Evolutionary conservation across 2,329 filamentous ascomycete genomes (phyloP).

Genomic region (Trichoderma sp.): DNA sequence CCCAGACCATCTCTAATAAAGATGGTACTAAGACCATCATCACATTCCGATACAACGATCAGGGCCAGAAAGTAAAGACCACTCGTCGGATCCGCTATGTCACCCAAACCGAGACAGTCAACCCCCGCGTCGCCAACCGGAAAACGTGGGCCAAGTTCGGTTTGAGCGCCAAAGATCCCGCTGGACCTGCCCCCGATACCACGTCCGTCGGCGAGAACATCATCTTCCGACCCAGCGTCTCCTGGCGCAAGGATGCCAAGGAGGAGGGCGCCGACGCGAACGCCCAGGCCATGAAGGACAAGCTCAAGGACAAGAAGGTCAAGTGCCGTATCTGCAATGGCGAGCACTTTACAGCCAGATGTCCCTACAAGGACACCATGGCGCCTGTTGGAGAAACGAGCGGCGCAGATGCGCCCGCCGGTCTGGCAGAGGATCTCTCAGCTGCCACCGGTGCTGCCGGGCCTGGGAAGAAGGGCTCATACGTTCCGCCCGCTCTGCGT

Average conservation of each 20-base stretch:
- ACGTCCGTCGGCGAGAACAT: constrained; percentile 97
- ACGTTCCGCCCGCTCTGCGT: constrained; percentile 90
- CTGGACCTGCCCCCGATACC: constrained; percentile 82
- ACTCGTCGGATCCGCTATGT: constrained; percentile 93
- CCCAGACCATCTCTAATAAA: constrained; percentile 92
- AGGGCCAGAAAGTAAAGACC: constrained; percentile 94
- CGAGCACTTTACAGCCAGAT: constrained; percentile 98
- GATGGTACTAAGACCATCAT: constrained; percentile 97
- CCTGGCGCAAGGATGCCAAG: constrained; percentile 89
- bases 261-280: constrained; percentile 73
- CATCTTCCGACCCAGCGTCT: constrained; percentile 86
- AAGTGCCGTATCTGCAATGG: constrained; percentile 99
- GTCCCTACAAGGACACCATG: constrained; percentile 99
- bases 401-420: constrained; percentile 53
- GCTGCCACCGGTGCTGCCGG: constrained; percentile 47
- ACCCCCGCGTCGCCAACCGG: constrained; percentile 93
- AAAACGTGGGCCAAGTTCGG: constrained; percentile 94
- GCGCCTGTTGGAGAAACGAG: constrained; percentile 69
- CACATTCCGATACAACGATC: constrained; percentile 84
- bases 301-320: constrained; percentile 98
- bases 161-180: constrained; percentile 75
- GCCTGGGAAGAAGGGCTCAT: constrained; percentile 71
- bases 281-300: constrained; percentile 71
- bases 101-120: constrained; percentile 87
- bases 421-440: constrained; percentile 48